Evolutionary conservation across 2,329 filamentous ascomycete species (phyloP), one percentile per base, ranked within the genome.

Genomic region (Metarhizium anisopliae): DNA sequence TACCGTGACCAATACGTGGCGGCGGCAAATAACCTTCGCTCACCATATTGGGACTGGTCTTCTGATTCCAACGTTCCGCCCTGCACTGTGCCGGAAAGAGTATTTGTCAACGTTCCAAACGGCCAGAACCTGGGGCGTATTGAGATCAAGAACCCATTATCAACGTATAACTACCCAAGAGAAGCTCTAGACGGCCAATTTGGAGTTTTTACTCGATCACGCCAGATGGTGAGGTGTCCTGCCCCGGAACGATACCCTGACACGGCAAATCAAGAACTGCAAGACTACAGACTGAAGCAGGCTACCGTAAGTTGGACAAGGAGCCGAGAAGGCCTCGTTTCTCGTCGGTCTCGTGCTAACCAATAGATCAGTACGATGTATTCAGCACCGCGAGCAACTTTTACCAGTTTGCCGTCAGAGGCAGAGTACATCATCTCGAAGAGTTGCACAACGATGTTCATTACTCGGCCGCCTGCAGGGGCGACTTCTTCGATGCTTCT

Each of bases 21-120:
- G 3, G 78, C 79, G 2, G 78, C 78, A 2, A 68, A 76, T 45
- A 66, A 61, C 0, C 70, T 82, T 30, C 73, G 79, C 36, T 64
- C 74, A 13, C 78, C 79, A 2, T 81, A 71, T 66, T 82, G 79
- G 80, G 79, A 82, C 66, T 83, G 78, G 79, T 78, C 72, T 2
- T 57, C 60, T 2, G 63, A 75, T 38, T 59, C 70, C 3, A 58
- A 60, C n/a, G 69, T 83, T 3, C 79, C 80, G 3, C 59, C 63
- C 0, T 70, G 72, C n/a, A 72, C 68, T 2, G 64, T 65, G 2
- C 62, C 65, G 30, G 60, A 65, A 45, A 72, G 65, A 11, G 63
- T 75, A 51, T 69, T 56, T 5, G 66, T 80, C 56, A 71, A 70
- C n/a, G 68, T 76, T 18, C 73, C 77, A 3, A 63, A 68, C 25